phyloP scores from a whole-genome alignment of 305 asterid species.

The Rubia occidens region DNA sequence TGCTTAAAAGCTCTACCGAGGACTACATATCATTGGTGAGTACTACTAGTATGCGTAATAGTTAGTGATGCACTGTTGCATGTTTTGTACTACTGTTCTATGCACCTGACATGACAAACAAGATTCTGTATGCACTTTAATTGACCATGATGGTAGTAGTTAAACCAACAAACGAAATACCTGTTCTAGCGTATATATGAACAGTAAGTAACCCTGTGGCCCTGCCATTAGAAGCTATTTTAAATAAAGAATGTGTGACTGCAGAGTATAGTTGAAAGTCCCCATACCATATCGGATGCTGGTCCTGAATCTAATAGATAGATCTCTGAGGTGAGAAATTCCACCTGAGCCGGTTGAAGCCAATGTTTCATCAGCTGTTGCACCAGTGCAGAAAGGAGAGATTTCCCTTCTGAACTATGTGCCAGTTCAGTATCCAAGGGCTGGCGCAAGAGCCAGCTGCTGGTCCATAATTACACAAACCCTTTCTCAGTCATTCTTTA shows the following conservation, averaged over 20 bases:
- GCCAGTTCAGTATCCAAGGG: constrained; percentile 34
- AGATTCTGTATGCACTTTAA: background rate
- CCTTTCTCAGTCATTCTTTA: constrained; percentile 72
- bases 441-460: constrained; percentile 66
- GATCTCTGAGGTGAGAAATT: constrained; percentile 50
- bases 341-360: constrained; percentile 46
- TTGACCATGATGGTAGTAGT: background rate
- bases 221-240: constrained; percentile 76
- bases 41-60: too few species aligned
- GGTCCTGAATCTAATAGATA: constrained; percentile 49
- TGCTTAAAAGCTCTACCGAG: too few species aligned
- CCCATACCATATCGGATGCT: constrained; percentile 74
- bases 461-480: constrained; percentile 87
- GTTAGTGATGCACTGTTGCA: too few species aligned
- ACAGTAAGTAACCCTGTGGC: constrained; percentile 69
- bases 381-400: constrained; percentile 51
- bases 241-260: constrained; percentile 71
- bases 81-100: too few species aligned
- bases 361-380: constrained; percentile 62
- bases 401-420: constrained; percentile 55
- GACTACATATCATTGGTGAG: too few species aligned
- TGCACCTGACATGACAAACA: too few species aligned
- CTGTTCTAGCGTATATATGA: constrained; percentile 66
- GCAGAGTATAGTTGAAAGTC: constrained; percentile 50
- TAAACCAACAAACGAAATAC: background rate